Evolutionary conservation across 176 grass and related monocot genomes (phyloP), one percentile per base, ranked within the genome.

Genomic region (Guadua angustifolia): DNA sequence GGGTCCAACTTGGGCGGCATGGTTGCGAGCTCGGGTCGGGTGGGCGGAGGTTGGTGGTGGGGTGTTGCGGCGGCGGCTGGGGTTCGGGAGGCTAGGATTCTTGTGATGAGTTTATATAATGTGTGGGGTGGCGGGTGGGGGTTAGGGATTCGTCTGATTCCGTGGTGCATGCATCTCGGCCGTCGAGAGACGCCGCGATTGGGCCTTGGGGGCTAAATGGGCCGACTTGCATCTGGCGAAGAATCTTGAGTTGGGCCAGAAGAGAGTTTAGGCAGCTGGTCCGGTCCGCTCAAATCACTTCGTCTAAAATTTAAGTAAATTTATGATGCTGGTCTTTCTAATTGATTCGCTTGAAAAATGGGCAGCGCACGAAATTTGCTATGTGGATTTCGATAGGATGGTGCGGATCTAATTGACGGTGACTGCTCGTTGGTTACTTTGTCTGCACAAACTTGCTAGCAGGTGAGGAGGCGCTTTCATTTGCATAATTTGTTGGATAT

Each of bases 1-100:
- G 92, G 92, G 74, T 91, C 87, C 18, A 94, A 64, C 92, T 94
- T 94, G 39, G 88, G 92, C 57, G 92, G 92, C 92, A 94, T 94
- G 56, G 83, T 79, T 56, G 46, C 71, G 9, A 32, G 71, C 35
- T 81, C 22, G 66, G 79, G 50, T 15, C 14, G 7, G 78, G 21
- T 57, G 55, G 55, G 57, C 55, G 19, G 22, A 24, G 45, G 69
- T 7, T 49, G 16, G 81, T 35, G 71, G 71, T 15, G 35, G 56
- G 42, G 35, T 71, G 3, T 3, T 12, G 58, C 24, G 32, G 45
- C 36, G 33, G 81, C 35, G 16, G 60, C 39, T 10, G 43, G 63
- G 55, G 9, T 75, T 80, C 47, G 82, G 64, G n/a, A 49, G 33
- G 67, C n/a, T 78, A 79, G 79, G 87, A 50, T 85, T 70, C 32